Evolutionary conservation across 2,329 filamentous ascomycete species (phyloP), one percentile per base, ranked within the genome.

Genomic region (Fusarium nodosum): DNA sequence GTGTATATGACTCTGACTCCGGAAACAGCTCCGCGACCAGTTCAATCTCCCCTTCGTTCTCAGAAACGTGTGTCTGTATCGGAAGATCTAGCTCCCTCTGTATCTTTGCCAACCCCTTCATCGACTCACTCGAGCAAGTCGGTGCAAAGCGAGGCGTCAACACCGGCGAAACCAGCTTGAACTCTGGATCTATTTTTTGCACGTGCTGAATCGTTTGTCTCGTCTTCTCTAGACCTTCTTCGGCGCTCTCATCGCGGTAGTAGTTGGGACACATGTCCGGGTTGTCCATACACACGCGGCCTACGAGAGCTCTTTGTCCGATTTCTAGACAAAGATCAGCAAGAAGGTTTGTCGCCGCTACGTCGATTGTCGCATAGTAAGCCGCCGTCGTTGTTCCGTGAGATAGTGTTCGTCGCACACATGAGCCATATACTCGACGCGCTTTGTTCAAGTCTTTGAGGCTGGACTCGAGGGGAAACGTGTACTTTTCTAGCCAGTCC

Each of bases 281-380:
- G 31, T 86, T 86, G 78, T 98, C 93, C 96, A 99, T 98, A 83
- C 94, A 97, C n/a, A 97, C 93, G 41, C 96, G 87, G 33, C 96
- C 96, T 41, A 99, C 88, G 69, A 98, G 92, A 9, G 96, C 96
- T 55, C 96, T 86, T 81, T 99, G 96, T 45, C 96, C 96, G 28
- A 88, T 82, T 1, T 82, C 77, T n/a, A 93, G 84, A 75, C 95
- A 97, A 20, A 97, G 87, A 68, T 93, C 89, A 1, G 94, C 92
- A 8, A 99, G 90, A 10, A 97, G 86, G 77, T 97, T 97, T n/a
- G 96, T 99, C 3, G 94, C 89, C 1, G 88, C 85, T 2, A 97
- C 92, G 77, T 97, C 90, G 67, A 93, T 89, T 28, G 96, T 98
- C 61, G 95, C 95, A 79, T 92, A 98, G 85, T 98, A 98, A n/a